Conservation (phyloP, 768 basidiomycete species). For the Antrodiella citrinella region DNA sequence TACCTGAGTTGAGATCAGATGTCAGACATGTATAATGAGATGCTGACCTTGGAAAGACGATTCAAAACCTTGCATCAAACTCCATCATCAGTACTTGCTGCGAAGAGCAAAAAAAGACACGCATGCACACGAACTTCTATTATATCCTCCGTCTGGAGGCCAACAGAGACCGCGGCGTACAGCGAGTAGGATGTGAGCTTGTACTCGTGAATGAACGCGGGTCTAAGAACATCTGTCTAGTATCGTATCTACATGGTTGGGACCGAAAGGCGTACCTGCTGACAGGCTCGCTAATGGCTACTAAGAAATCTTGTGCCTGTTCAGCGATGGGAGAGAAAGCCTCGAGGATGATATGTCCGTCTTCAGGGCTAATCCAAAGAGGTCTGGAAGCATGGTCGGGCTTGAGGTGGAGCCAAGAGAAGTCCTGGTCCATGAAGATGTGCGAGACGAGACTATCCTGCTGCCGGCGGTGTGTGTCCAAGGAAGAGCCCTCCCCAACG, state of each 20-base stretch:
- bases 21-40: not conserved
- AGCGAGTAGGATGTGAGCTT: slow-evolving; percentile 96
- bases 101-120: slow-evolving; percentile 13
- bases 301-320: slow-evolving; percentile 96
- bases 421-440: slow-evolving; percentile 81
- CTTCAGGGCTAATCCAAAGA: slow-evolving; percentile 92
- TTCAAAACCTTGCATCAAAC: slow-evolving; percentile 55
- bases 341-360: slow-evolving; percentile 91
- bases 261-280: slow-evolving; percentile 66
- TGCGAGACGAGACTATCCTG: slow-evolving; percentile 74
- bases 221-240: slow-evolving; percentile 41
- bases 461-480: slow-evolving; percentile 56
- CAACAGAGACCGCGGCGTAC: slow-evolving; percentile 98
- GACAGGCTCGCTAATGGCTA: slow-evolving; percentile 97
- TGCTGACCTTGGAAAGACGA: slow-evolving; percentile 63
- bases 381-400: slow-evolving; percentile 88
- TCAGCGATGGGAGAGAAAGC: slow-evolving; percentile 97
- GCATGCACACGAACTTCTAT: slow-evolving; percentile 68
- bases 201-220: slow-evolving; percentile 98
- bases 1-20: not conserved
- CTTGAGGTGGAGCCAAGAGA: slow-evolving; percentile 81
- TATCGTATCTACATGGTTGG: slow-evolving; percentile 22
- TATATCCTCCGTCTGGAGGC: slow-evolving; percentile 95
- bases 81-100: slow-evolving; percentile 28
- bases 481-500: slow-evolving; percentile 3